Evolutionary conservation across 768 basidiomycete species (phyloP).

Genomic region (Amylocystis lapponica): DNA sequence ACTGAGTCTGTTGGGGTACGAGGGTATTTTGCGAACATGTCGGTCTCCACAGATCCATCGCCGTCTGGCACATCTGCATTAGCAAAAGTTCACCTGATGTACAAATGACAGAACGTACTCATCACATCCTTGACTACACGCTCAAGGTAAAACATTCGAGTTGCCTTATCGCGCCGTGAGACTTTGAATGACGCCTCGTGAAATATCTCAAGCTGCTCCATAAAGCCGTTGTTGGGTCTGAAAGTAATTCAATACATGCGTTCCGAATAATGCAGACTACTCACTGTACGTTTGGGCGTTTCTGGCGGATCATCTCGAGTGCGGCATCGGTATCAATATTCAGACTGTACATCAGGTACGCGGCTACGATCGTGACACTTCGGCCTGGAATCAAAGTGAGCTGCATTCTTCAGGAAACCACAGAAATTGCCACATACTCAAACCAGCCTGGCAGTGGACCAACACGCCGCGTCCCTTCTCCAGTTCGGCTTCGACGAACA

Average conservation of each 20-base stretch:
- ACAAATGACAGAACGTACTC: slow-evolving; percentile 17
- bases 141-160: slow-evolving; percentile 81
- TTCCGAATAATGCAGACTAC: slow-evolving; percentile 20
- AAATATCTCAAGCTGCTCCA: slow-evolving; percentile 76
- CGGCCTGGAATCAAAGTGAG: slow-evolving; percentile 45
- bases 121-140: slow-evolving; percentile 67
- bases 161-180: slow-evolving; percentile 58
- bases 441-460: slow-evolving; percentile 87
- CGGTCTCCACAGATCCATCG: slow-evolving; percentile 60
- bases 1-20: slow-evolving; percentile 56
- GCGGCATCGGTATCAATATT: slow-evolving; percentile 55
- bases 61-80: slow-evolving; percentile 51
- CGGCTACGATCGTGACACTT: slow-evolving; percentile 80
- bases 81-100: no score
- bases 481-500: slow-evolving; percentile 77
- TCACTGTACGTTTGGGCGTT: slow-evolving; percentile 68
- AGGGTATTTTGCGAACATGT: slow-evolving; percentile 76
- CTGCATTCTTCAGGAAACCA: not conserved
- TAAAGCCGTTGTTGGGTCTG: slow-evolving; percentile 86
- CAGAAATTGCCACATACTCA: slow-evolving; percentile 52
- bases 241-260: not conserved
- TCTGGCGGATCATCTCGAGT: slow-evolving; percentile 58
- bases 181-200: slow-evolving; percentile 67
- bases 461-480: slow-evolving; percentile 72
- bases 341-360: slow-evolving; percentile 79